Base-by-base conservation (phyloP, 2,329 filamentous ascomycete species). In the Epichloe gansuensis region DNA sequence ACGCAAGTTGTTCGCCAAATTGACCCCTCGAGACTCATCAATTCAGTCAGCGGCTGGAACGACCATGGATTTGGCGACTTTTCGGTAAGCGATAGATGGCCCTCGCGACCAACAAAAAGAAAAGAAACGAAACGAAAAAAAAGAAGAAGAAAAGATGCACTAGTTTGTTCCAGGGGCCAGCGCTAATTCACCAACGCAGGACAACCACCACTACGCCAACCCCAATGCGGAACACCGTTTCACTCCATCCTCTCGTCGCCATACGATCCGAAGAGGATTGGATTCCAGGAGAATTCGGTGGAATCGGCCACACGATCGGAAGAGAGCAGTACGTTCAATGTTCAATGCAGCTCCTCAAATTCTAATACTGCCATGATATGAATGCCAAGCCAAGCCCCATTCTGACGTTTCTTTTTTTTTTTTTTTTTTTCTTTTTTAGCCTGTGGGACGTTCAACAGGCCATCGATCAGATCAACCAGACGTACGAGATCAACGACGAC, bases 271-370 rank as follows among this genome's bases (percentile, higher is more conserved):
- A 68, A 59, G 5, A 76, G 84, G 1, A 85, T 88, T 35, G 83
- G 77, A 0, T 75, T 88, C 58, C 83, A 86, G 84, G 84, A 31
- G 85, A 88, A 59, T 88, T 86, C 53, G 84, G 83, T 3, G 84
- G 84, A 0, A 75, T 86, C 12, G 85, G 84, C 0, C 73, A 82
- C 48, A 85, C 85, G 50, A 75, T 83, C 4, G 77, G 80, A 0
- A 75, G 75, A 13, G 76, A 83, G 1, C 71, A 86, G 77, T 81
- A 63, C 62, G 74, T 69, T 25, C 5, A 45, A 6, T n/a, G 17
- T 2, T 21, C 17, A 21, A 21, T 21, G 17, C 17, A 21, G 17
- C 17, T 21, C 17, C 17, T 21, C 17, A 21, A 21, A 21, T 21
- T 21, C 17, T 21, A 21, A 21, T 21, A 21, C 17, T 21, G 17